Evolutionary conservation across 2,329 filamentous ascomycete species (phyloP).

Genomic region (Diaporthe caulivora): DNA sequence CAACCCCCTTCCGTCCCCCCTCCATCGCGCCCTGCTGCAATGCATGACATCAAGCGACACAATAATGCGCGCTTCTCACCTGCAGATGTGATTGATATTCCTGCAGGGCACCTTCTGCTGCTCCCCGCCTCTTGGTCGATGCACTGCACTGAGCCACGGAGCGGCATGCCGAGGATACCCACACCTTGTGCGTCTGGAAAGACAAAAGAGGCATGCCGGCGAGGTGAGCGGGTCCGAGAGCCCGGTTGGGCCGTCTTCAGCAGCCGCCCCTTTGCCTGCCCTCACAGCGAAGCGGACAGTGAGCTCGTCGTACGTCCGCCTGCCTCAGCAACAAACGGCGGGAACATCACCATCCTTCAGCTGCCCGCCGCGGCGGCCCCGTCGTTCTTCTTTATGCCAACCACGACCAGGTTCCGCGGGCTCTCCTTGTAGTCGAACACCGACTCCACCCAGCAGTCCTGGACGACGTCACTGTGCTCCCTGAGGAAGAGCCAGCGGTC

Average conservation of each 20-base stretch:
- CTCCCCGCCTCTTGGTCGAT: slow-evolving; percentile 13
- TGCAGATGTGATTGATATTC: slow-evolving; percentile 23
- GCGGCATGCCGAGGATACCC: slow-evolving; percentile 34
- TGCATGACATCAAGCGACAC: slow-evolving; percentile 43
- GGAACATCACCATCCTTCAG: neutral
- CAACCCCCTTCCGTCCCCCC: neutral
- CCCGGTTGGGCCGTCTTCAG: neutral
- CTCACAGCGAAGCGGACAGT: neutral
- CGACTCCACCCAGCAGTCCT: slow-evolving; percentile 88
- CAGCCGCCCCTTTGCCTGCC: neutral
- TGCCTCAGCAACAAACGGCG: neutral
- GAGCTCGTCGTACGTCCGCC: neutral
- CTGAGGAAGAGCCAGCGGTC: slow-evolving; percentile 90
- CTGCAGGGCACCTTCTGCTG: slow-evolving; percentile 24
- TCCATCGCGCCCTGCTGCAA: slow-evolving; percentile 37
- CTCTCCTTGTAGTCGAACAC: slow-evolving; percentile 91
- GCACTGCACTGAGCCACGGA: neutral
- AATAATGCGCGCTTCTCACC: slow-evolving; percentile 30
- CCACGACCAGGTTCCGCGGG: slow-evolving; percentile 91
- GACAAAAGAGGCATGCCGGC: slow-evolving; percentile 18
- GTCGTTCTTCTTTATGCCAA: slow-evolving; percentile 78
- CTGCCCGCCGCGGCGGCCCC: neutral
- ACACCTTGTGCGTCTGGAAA: neutral
- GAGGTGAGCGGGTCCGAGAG: neutral
- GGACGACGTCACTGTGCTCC: slow-evolving; percentile 79